phyloP scores from a whole-genome alignment of 106 monocot genomes.

The Dioscorea zingiberensis region DNA sequence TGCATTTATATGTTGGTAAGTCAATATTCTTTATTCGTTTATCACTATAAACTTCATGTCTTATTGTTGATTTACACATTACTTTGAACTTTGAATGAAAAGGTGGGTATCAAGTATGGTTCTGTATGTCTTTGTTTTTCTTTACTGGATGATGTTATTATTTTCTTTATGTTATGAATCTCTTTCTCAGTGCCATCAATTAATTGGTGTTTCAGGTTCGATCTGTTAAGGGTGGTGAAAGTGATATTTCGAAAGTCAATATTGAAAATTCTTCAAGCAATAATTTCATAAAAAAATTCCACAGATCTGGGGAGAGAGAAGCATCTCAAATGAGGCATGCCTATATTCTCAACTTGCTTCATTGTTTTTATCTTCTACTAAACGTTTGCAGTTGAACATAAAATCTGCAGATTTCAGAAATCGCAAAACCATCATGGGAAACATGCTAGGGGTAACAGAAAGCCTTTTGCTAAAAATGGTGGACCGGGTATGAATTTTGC shows the following conservation, averaged over 20 bases:
- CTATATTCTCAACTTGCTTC: not conserved
- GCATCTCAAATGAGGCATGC: slow-evolving; percentile 7
- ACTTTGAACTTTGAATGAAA: not conserved
- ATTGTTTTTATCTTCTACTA: not conserved
- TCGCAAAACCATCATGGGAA: slow-evolving; percentile 11
- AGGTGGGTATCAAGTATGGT: not conserved
- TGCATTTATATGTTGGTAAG: too few relatives aligned
- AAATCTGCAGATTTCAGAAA: slow-evolving; percentile 40
- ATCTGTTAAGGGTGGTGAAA: slow-evolving; percentile 1
- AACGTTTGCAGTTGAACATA: not conserved
- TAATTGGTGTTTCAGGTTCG: slow-evolving; percentile 7
- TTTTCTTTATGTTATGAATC: not conserved
- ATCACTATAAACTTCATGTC: too few relatives aligned
- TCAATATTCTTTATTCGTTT: too few relatives aligned
- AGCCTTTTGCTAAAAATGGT: slow-evolving; percentile 10
- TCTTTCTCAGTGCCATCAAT: not conserved
- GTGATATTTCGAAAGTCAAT: not conserved
- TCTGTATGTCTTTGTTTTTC: not conserved
- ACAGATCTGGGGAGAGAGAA: slow-evolving; percentile 11
- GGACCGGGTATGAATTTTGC: slow-evolving; percentile 16
- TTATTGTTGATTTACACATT: not conserved
- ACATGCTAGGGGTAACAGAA: slow-evolving; percentile 9
- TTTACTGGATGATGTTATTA: too few relatives aligned
- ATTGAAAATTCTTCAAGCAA: not conserved
- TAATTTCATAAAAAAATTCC: not conserved